These are phyloP conservation scores for Cornus controversa DNA, from an alignment of 148 eudicot species.

Conservation along the genomic window DNA sequence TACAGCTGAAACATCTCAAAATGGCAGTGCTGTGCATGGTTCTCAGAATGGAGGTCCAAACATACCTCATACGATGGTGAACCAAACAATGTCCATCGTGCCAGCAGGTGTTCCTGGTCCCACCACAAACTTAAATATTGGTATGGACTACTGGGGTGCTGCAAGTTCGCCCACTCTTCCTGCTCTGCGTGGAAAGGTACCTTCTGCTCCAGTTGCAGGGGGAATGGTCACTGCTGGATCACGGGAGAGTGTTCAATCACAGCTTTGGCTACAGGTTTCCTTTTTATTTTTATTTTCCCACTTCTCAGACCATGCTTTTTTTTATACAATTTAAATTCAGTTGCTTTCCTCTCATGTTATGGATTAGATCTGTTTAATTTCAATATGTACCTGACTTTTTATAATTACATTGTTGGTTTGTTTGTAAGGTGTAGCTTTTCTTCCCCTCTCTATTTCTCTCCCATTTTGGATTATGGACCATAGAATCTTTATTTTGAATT, in stretches of 20 bases:
- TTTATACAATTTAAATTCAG: too few relatives aligned
- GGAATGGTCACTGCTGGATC: slow-evolving; percentile 79
- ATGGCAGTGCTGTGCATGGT: slow-evolving; percentile 55
- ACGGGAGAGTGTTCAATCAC: slow-evolving; percentile 78
- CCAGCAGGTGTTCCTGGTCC: slow-evolving; percentile 75
- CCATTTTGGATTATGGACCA: not conserved
- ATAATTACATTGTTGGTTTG: not conserved
- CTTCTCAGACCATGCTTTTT: not conserved
- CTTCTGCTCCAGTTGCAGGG: slow-evolving; percentile 65
- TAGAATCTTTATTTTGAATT: not conserved
- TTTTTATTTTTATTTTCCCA: not conserved
- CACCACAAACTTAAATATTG: slow-evolving; percentile 88
- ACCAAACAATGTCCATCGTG: slow-evolving; percentile 57
- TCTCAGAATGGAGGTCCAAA: slow-evolving; percentile 73
- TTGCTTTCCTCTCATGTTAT: too few relatives aligned
- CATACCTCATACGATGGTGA: slow-evolving; percentile 55
- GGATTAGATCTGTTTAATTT: not conserved
- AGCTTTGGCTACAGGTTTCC: slow-evolving; percentile 79
- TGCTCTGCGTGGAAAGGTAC: slow-evolving; percentile 61
- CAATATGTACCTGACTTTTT: not conserved
- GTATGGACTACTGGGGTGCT: slow-evolving; percentile 96
- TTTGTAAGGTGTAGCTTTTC: not conserved
- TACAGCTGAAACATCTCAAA: slow-evolving; percentile 69
- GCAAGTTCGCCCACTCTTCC: slow-evolving; percentile 60
- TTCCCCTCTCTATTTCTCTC: not conserved